phyloP scores from a whole-genome alignment of 768 basidiomycete genomes.

The Clathrus columnatus region DNA sequence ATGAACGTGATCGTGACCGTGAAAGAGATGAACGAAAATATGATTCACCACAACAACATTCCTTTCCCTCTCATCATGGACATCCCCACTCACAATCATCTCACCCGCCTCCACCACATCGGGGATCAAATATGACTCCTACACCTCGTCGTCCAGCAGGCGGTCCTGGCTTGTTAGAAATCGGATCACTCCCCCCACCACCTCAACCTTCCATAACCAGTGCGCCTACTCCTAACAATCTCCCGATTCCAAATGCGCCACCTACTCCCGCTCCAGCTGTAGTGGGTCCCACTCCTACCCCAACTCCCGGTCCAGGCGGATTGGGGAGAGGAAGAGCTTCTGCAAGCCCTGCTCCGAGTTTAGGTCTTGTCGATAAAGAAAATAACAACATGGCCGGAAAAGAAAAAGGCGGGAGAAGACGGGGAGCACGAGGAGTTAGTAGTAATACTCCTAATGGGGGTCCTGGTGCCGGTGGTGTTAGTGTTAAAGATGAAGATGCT shows the following conservation, averaged over 20 bases:
- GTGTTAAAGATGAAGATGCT: conserved; percentile 13
- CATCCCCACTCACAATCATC: neutral
- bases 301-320: neutral
- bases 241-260: neutral
- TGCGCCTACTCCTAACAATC: neutral
- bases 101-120: neutral
- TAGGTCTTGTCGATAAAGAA: conserved; percentile 11
- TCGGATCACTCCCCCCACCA: conserved; percentile 5
- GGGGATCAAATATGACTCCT: neutral
- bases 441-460: conserved; percentile 9
- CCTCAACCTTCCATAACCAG: neutral
- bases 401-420: neutral
- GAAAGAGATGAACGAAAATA: neutral
- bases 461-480: conserved; percentile 12
- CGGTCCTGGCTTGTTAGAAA: neutral
- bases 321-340: conserved; percentile 3
- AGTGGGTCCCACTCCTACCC: neutral
- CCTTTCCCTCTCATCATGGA: neutral
- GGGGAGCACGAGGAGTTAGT: conserved; percentile 12
- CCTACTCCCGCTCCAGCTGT: neutral
- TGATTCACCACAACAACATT: neutral
- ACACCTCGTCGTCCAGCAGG: neutral
- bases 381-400: neutral
- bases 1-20: neutral
- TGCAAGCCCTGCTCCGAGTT: conserved; percentile 10